Conservation (phyloP, 306 rosid species). For the Cucurbita pepo region DNA sequence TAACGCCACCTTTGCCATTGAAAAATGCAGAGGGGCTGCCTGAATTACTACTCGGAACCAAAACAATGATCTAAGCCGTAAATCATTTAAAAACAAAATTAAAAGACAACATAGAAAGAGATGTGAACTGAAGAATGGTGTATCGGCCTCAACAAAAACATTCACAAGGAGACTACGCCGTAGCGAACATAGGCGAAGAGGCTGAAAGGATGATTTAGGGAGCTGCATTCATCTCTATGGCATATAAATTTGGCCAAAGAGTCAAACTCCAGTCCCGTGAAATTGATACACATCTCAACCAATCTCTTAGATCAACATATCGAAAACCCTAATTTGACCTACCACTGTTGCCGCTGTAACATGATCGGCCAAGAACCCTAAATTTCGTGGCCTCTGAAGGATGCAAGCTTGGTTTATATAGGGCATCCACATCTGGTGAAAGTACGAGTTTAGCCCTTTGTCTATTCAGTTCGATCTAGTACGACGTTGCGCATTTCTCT, state of each 20-base stretch:
- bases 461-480: background rate
- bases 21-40: conserved; percentile 52
- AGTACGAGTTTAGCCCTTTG: background rate
- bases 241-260: conserved; percentile 48
- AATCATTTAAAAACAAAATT: background rate
- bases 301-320: no score
- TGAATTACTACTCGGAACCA: conserved; percentile 59
- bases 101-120: background rate
- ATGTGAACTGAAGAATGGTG: background rate
- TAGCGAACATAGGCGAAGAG: conserved; percentile 13
- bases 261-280: conserved; percentile 75
- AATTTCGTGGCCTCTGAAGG: fast-evolving
- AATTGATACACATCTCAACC: background rate
- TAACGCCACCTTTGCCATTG: conserved; percentile 43
- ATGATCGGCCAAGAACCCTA: background rate
- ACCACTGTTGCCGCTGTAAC: background rate
- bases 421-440: background rate
- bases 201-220: conserved; percentile 38
- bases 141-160: conserved; percentile 25
- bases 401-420: background rate
- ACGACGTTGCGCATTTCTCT: background rate
- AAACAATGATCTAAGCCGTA: background rate
- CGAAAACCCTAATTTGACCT: background rate
- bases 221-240: conserved; percentile 84
- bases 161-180: conserved; percentile 1